Conservation (phyloP, 2,329 filamentous ascomycete genomes). For the Beauveria australis region DNA sequence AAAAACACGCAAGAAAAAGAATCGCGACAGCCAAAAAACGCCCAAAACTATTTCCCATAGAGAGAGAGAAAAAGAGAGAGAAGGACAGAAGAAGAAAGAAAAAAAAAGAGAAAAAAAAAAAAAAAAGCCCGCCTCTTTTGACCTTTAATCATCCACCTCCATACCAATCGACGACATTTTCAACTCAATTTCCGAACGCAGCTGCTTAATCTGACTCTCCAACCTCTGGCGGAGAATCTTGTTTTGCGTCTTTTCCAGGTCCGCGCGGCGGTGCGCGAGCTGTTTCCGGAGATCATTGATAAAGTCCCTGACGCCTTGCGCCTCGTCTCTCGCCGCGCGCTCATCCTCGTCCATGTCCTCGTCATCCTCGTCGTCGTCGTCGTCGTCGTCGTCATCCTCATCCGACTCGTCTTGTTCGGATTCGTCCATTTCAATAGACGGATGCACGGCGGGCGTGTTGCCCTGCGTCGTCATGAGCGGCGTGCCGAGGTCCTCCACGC, state of each 20-base stretch:
- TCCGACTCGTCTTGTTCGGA: conserved; percentile 25
- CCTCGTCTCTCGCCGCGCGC: conserved; percentile 39
- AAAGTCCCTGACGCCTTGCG: conserved; percentile 47
- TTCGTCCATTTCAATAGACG: conserved; percentile 33
- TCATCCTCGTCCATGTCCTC: conserved; percentile 48
- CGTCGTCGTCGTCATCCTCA: conserved; percentile 41
- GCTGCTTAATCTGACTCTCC: conserved; percentile 40
- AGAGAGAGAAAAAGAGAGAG: too few species aligned
- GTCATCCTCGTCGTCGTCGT: conserved; percentile 45
- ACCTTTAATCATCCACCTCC: conserved; percentile 26
- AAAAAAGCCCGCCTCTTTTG: not conserved
- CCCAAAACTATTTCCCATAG: too few species aligned
- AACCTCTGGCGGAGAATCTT: conserved; percentile 43
- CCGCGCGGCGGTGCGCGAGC: conserved; percentile 35
- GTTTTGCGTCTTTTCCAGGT: conserved; percentile 35
- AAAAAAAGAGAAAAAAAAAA: not conserved
- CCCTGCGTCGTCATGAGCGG: conserved; percentile 35
- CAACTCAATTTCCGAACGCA: conserved; percentile 36
- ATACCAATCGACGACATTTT: conserved; percentile 37
- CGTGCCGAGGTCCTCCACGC: conserved; percentile 36
- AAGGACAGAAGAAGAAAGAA: too few species aligned
- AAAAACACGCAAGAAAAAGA: too few species aligned
- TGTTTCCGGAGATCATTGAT: conserved; percentile 45
- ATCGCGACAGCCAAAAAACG: too few species aligned
- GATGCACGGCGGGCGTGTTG: conserved; percentile 38